Conservation (phyloP, 805 yeast genomes). For the Saccharomycopsis guyanensis region DNA sequence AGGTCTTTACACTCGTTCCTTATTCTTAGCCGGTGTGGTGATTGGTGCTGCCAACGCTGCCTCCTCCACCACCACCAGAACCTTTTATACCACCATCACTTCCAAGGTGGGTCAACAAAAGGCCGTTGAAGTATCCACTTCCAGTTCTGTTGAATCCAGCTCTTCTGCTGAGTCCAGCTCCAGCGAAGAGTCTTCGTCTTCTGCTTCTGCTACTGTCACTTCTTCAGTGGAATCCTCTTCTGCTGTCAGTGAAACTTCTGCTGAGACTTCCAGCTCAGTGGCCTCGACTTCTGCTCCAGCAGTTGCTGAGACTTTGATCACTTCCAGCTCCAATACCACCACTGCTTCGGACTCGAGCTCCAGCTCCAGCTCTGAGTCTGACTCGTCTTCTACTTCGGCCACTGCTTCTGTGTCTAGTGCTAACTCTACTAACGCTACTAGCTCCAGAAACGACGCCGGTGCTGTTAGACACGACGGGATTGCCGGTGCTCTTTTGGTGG, state of each 20-base stretch:
- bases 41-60: background rate
- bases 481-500: background rate
- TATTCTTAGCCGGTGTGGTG: background rate
- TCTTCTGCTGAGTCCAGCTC: background rate
- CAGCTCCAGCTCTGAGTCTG: background rate
- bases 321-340: background rate
- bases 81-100: background rate
- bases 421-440: background rate
- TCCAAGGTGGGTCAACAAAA: background rate
- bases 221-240: background rate
- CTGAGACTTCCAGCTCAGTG: background rate
- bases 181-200: background rate
- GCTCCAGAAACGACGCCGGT: background rate
- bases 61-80: background rate
- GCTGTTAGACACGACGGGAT: background rate
- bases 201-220: background rate
- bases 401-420: background rate
- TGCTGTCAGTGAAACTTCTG: too few species aligned
- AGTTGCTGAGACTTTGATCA: background rate
- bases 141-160: background rate
- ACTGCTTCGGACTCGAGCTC: background rate
- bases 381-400: background rate
- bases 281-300: background rate
- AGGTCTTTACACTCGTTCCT: background rate
- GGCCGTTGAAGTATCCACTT: background rate